Evolutionary conservation across 305 asterid species (phyloP).

Genomic region (Plantago rigida): DNA sequence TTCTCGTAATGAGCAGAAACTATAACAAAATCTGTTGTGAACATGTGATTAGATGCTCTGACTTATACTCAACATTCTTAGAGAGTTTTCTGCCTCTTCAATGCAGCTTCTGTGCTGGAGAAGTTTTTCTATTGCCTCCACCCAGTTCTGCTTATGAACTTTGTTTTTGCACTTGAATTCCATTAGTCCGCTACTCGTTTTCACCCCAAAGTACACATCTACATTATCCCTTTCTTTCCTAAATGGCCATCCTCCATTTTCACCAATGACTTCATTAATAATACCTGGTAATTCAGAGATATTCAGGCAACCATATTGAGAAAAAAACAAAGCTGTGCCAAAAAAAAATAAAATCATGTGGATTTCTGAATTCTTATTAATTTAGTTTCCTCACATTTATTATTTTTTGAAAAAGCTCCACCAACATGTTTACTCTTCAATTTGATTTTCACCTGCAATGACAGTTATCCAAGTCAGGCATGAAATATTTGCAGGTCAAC

Average conservation of each 20-base stretch:
- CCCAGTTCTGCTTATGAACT: conserved; percentile 63
- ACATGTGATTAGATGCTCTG: conserved; percentile 30
- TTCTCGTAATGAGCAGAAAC: conserved; percentile 8
- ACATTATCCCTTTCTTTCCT: conserved; percentile 48
- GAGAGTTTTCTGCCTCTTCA: conserved; percentile 46
- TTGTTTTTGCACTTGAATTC: conserved; percentile 79
- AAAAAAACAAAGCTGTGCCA: not conserved
- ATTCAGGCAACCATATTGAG: not conserved
- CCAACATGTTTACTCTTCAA: conserved; percentile 68
- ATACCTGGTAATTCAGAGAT: conserved; percentile 37
- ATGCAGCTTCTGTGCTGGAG: conserved; percentile 33
- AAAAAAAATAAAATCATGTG: too few species aligned
- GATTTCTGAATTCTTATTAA: not conserved
- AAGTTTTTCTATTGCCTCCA: conserved; percentile 49
- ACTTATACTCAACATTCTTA: conserved; percentile 40
- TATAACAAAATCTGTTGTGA: conserved; percentile 7
- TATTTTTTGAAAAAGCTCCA: conserved; percentile 74
- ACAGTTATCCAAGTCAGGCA: conserved; percentile 15
- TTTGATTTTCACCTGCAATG: conserved; percentile 54
- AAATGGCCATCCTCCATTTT: conserved; percentile 53
- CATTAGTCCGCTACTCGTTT: conserved; percentile 59
- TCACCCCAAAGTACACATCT: conserved; percentile 64
- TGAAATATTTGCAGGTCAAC: not conserved
- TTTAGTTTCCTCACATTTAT: conserved; percentile 48
- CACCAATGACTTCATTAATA: conserved; percentile 59